phyloP scores from a whole-genome alignment of 148 eudicot species.

The Silene latifolia region DNA sequence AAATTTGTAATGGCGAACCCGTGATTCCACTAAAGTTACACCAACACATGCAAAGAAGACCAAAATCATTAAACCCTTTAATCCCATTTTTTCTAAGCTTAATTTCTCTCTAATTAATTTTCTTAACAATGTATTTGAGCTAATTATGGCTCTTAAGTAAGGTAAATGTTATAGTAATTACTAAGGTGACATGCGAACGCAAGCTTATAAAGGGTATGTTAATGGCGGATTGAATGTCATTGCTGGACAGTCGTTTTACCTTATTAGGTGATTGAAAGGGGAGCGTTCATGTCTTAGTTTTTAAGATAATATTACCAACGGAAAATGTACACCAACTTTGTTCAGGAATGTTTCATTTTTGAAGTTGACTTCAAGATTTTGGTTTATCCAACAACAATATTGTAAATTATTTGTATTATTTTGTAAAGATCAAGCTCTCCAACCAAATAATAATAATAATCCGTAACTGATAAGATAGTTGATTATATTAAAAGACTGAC shows the following conservation, averaged over 20 bases:
- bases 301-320: neutral
- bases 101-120: neutral
- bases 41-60: neutral
- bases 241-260: slow-evolving; percentile 5
- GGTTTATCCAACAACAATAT: neutral
- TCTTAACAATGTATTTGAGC: too few species aligned
- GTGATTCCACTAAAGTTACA: neutral
- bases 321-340: too few species aligned
- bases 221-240: neutral
- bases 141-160: too few species aligned
- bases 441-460: too few species aligned
- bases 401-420: neutral
- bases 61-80: neutral
- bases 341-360: too few species aligned
- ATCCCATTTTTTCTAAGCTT: slow-evolving; percentile 2
- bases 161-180: neutral
- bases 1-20: slow-evolving; percentile 14
- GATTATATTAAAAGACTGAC: too few species aligned
- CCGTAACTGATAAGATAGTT: too few species aligned
- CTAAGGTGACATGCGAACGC: neutral
- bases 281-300: neutral
- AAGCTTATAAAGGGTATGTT: neutral
- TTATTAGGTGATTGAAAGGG: slow-evolving; percentile 10
- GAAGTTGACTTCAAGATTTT: slow-evolving; percentile 8
- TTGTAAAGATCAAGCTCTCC: too few species aligned